phyloP scores from a whole-genome alignment of 192 early-diverging fungal species.

The Rhizoclosmatium sp. region DNA sequence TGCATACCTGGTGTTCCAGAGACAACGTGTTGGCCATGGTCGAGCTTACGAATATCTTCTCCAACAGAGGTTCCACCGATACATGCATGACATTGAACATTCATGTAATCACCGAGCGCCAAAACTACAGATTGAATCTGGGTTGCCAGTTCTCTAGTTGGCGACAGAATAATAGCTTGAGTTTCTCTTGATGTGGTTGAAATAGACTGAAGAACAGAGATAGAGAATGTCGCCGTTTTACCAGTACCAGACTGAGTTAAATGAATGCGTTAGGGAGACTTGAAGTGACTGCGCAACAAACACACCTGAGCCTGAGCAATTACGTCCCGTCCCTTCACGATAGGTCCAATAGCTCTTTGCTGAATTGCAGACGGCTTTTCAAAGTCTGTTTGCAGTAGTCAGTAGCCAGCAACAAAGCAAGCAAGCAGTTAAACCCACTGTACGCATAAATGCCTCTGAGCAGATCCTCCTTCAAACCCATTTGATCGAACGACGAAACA shows the following conservation, averaged over 20 bases:
- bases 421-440: constrained; percentile 59
- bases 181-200: constrained; percentile 88
- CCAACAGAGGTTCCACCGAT: constrained; percentile 93
- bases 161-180: constrained; percentile 92
- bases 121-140: constrained; percentile 94
- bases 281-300: not conserved
- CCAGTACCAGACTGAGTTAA: constrained; percentile 91
- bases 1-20: constrained; percentile 78
- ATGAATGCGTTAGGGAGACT: not conserved
- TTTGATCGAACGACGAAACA: constrained; percentile 90
- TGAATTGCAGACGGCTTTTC: constrained; percentile 99
- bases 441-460: constrained; percentile 97
- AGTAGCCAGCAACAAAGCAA: too few relatives aligned
- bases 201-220: constrained; percentile 90
- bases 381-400: constrained; percentile 44
- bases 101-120: constrained; percentile 95
- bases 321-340: constrained; percentile 94
- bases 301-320: constrained; percentile 96
- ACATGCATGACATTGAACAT: constrained; percentile 93
- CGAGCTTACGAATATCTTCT: constrained; percentile 93
- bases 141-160: constrained; percentile 94
- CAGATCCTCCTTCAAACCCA: constrained; percentile 97
- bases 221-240: constrained; percentile 97
- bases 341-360: constrained; percentile 93
- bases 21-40: constrained; percentile 91